Conservation (phyloP, 805 yeast genomes). For the Saccharomyces kudriavzevii region DNA sequence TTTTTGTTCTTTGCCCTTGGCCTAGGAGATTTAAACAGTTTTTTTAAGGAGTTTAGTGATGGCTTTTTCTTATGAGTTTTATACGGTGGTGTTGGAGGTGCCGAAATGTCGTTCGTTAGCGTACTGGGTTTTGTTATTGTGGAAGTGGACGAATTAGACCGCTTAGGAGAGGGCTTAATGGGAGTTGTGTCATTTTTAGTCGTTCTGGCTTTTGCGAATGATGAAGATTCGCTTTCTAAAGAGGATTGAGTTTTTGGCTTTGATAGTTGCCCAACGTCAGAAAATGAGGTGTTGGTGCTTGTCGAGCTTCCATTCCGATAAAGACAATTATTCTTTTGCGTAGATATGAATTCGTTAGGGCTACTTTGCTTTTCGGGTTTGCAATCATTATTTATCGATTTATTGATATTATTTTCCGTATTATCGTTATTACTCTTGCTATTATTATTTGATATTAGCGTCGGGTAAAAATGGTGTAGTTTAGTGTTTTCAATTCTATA, state of each 20-base stretch:
- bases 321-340: slow-evolving; percentile 1
- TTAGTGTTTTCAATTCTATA: slow-evolving; percentile 11
- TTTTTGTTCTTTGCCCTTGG: slow-evolving; percentile 2
- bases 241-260: slow-evolving; percentile 20
- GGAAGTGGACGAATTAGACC: neutral
- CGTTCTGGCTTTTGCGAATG: slow-evolving; percentile 1
- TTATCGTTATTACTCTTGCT: neutral
- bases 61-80: slow-evolving; percentile 24
- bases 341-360: neutral
- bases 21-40: slow-evolving; percentile 27
- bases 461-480: slow-evolving; percentile 1
- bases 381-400: neutral
- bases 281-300: slow-evolving; percentile 11
- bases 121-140: neutral
- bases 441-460: neutral
- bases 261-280: slow-evolving; percentile 8
- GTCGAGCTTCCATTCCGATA: slow-evolving; percentile 9
- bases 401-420: neutral
- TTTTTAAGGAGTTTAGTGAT: slow-evolving; percentile 25
- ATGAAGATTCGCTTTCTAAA: slow-evolving; percentile 13
- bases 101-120: neutral
- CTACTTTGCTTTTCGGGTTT: neutral
- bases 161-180: neutral
- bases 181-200: neutral
- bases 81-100: slow-evolving; percentile 8